These are phyloP conservation scores for Pulicaria dysenterica DNA, from an alignment of 129 eudicot genomes.

Conservation along the genomic window DNA sequence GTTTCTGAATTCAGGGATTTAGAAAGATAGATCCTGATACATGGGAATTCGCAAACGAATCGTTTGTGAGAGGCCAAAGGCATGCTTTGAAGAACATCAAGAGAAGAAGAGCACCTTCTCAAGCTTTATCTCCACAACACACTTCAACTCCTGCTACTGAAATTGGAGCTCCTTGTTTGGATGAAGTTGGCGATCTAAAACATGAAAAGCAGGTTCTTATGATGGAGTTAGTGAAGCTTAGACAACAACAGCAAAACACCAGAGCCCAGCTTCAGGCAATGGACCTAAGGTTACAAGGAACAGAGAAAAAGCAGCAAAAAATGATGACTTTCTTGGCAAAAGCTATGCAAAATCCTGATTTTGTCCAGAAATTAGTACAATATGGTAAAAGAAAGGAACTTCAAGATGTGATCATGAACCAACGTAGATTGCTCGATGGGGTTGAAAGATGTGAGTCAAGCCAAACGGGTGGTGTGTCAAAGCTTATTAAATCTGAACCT, in stretches of 20 bases:
- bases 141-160: slow-evolving; percentile 42
- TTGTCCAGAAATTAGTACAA: slow-evolving; percentile 61
- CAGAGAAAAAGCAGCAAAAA: slow-evolving; percentile 80
- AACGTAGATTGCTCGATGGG: background rate
- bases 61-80: slow-evolving; percentile 68
- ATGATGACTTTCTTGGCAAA: slow-evolving; percentile 94
- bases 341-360: slow-evolving; percentile 88
- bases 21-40: slow-evolving; percentile 90
- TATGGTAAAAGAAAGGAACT: slow-evolving; percentile 59
- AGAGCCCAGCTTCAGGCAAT: slow-evolving; percentile 66
- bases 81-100: slow-evolving; percentile 71
- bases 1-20: slow-evolving; percentile 77
- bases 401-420: slow-evolving; percentile 52
- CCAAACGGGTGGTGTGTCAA: slow-evolving; percentile 17
- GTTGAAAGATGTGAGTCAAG: slow-evolving; percentile 33
- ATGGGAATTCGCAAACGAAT: slow-evolving; percentile 94
- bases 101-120: slow-evolving; percentile 61
- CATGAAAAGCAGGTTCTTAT: slow-evolving; percentile 66
- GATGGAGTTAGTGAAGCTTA: slow-evolving; percentile 75
- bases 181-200: slow-evolving; percentile 67
- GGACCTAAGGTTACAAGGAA: slow-evolving; percentile 71
- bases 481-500: slow-evolving; percentile 61
- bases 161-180: slow-evolving; percentile 47
- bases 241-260: slow-evolving; percentile 73
- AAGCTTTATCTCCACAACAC: slow-evolving; percentile 38